These are phyloP conservation scores for Leccinum disarticulatum DNA, from an alignment of 768 basidiomycete species.

Conservation along the genomic window DNA sequence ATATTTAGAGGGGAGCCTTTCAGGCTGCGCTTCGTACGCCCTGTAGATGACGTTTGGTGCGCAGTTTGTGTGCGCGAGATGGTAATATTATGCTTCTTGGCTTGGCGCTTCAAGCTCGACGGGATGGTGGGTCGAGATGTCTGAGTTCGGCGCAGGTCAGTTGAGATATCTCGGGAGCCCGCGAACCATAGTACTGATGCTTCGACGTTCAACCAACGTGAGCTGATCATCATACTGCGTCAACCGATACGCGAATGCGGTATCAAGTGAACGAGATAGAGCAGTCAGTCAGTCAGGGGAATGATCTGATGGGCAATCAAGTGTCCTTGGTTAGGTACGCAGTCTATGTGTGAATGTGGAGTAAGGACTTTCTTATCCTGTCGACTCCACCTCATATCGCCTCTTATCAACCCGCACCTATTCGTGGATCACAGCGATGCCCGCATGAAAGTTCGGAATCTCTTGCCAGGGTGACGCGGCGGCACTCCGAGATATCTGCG, in stretches of 20 bases:
- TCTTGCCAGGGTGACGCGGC: not conserved
- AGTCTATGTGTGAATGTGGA: not conserved
- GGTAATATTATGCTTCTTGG: not conserved
- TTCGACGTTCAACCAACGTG: not conserved
- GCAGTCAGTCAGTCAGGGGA: not conserved
- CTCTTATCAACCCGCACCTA: not conserved
- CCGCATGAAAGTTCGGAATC: not conserved
- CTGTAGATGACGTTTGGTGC: not conserved
- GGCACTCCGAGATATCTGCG: not conserved
- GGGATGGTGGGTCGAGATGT: not conserved
- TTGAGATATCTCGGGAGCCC: not conserved
- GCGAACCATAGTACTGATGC: not conserved
- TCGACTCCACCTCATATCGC: not conserved
- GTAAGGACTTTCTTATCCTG: slow-evolving; percentile 8
- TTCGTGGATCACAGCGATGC: not conserved
- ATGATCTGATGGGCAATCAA: slow-evolving; percentile 1
- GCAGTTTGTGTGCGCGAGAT: not conserved
- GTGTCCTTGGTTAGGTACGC: not conserved
- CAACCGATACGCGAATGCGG: not conserved
- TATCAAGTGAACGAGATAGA: not conserved
- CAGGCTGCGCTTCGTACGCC: not conserved
- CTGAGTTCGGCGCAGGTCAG: not conserved
- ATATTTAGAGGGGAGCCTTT: too few species aligned
- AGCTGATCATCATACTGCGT: not conserved
- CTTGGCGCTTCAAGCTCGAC: not conserved